Conservation (phyloP, 108 stramenopile genomes). For the Cyclostephanos tholiformis region DNA sequence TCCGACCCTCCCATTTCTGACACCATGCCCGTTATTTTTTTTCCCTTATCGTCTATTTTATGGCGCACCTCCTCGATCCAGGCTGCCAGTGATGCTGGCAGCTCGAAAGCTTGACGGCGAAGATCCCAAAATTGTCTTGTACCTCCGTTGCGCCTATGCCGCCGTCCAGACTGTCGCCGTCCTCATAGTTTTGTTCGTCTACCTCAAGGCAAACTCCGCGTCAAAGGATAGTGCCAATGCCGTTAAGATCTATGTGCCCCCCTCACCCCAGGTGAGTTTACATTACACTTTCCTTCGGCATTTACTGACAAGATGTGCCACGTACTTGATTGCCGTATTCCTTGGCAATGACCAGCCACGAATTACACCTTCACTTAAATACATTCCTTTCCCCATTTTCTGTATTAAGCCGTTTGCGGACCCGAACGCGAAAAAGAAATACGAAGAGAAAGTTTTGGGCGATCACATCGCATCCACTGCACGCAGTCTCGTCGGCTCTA, state of each 20-base stretch:
- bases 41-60: not conserved
- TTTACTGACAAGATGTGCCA: conserved; percentile 3
- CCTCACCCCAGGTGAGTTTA: conserved; percentile 71
- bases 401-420: conserved; percentile 72
- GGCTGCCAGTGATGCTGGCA: conserved; percentile 88
- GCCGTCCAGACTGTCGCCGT: conserved; percentile 64
- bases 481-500: conserved; percentile 64
- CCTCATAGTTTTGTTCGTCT: conserved; percentile 63
- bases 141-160: conserved; percentile 73
- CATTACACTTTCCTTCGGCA: not conserved
- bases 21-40: not conserved
- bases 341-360: not conserved
- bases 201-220: conserved; percentile 57
- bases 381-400: conserved; percentile 4
- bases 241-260: conserved; percentile 74
- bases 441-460: conserved; percentile 61
- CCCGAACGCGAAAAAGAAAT: conserved; percentile 79
- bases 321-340: not conserved
- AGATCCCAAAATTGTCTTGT: conserved; percentile 76
- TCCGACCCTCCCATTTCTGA: not conserved
- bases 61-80: conserved; percentile 12
- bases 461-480: conserved; percentile 58
- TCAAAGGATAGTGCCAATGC: conserved; percentile 30
- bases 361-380: not conserved
- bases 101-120: conserved; percentile 87